A percentile compares a stretch with the other conserved stretches of the same genome.
Evolutionary conservation across 257 asterid species (phyloP).

Genomic region (Nyctanthes arbortristis): DNA sequence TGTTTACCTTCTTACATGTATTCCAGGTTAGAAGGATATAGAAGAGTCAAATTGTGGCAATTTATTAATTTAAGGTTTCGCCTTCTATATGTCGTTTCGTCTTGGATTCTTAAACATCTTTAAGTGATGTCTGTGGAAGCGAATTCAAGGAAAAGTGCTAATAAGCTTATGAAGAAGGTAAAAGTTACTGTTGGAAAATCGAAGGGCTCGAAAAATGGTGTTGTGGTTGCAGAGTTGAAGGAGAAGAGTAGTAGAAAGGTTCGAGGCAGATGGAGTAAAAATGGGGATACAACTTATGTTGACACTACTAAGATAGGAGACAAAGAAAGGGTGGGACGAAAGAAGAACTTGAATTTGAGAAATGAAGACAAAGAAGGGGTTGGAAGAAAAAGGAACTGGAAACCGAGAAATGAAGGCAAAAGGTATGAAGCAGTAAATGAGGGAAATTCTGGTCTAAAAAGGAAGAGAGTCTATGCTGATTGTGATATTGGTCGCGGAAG

Average conservation of each 20-base stretch:
- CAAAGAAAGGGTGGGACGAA: constrained; percentile 17
- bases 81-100: not conserved
- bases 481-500: constrained; percentile 26
- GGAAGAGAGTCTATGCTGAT: constrained; percentile 55
- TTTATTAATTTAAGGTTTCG: not conserved
- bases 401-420: constrained; percentile 30
- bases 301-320: constrained; percentile 25
- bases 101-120: constrained; percentile 13
- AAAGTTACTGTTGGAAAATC: constrained; percentile 27
- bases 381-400: constrained; percentile 23
- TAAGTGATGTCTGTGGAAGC: constrained; percentile 37
- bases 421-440: constrained; percentile 26
- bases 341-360: constrained; percentile 31
- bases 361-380: constrained; percentile 28
- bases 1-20: not conserved
- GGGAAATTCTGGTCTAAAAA: constrained; percentile 38
- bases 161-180: constrained; percentile 28
- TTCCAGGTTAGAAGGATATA: constrained; percentile 5
- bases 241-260: constrained; percentile 24
- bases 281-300: constrained; percentile 21
- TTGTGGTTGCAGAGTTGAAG: constrained; percentile 20
- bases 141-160: constrained; percentile 21
- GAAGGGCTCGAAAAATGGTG: constrained; percentile 30
- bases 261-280: constrained; percentile 29
- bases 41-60: not conserved